These are phyloP conservation scores for Agrostemma githago DNA, from an alignment of 148 eudicot genomes.

Conservation along the genomic window DNA sequence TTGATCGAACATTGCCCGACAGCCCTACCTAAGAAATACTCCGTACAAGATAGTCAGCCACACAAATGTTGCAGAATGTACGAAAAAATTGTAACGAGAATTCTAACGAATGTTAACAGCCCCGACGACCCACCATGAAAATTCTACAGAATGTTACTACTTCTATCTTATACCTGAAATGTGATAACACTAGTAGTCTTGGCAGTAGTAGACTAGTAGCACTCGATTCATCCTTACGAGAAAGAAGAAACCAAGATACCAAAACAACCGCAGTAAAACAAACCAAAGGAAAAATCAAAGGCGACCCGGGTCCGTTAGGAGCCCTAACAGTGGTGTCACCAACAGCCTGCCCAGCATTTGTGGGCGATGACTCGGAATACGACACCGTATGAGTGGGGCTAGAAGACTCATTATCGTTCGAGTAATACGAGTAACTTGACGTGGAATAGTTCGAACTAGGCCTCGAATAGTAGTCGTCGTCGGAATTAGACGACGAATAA, in stretches of 20 bases:
- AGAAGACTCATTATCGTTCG: constrained; percentile 27
- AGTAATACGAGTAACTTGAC: constrained; percentile 46
- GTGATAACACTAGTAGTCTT: constrained; percentile 71
- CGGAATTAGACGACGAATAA: constrained; percentile 31
- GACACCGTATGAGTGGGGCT: constrained; percentile 48
- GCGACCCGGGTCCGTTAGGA: constrained; percentile 58
- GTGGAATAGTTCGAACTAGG: constrained; percentile 10
- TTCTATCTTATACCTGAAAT: constrained; percentile 94
- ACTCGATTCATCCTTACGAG: constrained; percentile 59
- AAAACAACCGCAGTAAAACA: constrained; percentile 72
- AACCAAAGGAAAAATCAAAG: constrained; percentile 45
- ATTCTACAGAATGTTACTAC: not conserved
- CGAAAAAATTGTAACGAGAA: not conserved
- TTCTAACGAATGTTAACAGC: too few relatives aligned
- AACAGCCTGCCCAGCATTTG: constrained; percentile 58
- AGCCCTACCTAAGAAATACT: constrained; percentile 57
- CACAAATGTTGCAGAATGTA: not conserved
- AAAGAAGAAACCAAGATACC: constrained; percentile 72
- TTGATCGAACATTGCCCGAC: constrained; percentile 78
- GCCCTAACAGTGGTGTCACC: constrained; percentile 30
- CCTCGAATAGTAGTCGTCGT: not conserved
- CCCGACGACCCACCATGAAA: too few relatives aligned
- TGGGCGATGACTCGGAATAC: constrained; percentile 70
- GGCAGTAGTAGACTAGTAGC: constrained; percentile 73
- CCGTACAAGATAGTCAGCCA: not conserved